Evolutionary conservation across 495 filamentous ascomycete species (phyloP), one percentile per base, ranked within the genome.

Genomic region (Talaromyces stipitatus): DNA sequence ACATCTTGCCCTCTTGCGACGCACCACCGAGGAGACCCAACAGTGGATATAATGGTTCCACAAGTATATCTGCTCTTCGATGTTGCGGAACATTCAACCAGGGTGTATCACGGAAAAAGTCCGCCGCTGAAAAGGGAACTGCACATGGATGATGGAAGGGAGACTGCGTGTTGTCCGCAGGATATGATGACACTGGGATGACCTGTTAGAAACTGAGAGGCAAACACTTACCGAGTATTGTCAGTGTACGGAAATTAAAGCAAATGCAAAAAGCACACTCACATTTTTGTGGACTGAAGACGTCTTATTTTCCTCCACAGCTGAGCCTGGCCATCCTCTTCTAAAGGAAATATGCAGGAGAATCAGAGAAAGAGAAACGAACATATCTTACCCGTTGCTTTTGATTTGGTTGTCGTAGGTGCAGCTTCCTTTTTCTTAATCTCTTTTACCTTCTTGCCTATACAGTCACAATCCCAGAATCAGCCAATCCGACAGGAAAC

Each of bases 101-200:
- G 0, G 92, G 90, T 58, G 83, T 84, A 64, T 95, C 94, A 56
- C 73, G 76, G 65, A 96, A 98, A 75, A 92, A 89, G 24, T 82
- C 78, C 20, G 72, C 67, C 11, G 76, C 71, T 23, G 75, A 73
- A 57, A 76, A 71, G 33, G 70, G 72, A 12, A 66, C 63, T 16
- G 64, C 45, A 58, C 56, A 57, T 23, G 58, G 29, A 53, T n/a
- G n/a, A n/a, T 36, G 60, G 32, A 66, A 61, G 50, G 52, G 52
- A 41, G n/a, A 26, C 14, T 27, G 29, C 11, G 16, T 9, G 27
- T 38, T 45, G 36, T 55, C 54, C 3, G 64, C 58, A 57, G 73
- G 72, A 58, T 65, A 75, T 28, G 57, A 64, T 58, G 69, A 62
- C 56, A 74, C 72, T 78, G 64, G 60, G 32, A 67, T 51, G 64